Base-by-base conservation (phyloP, 495 filamentous ascomycete genomes). In the Penicillium salamii region DNA sequence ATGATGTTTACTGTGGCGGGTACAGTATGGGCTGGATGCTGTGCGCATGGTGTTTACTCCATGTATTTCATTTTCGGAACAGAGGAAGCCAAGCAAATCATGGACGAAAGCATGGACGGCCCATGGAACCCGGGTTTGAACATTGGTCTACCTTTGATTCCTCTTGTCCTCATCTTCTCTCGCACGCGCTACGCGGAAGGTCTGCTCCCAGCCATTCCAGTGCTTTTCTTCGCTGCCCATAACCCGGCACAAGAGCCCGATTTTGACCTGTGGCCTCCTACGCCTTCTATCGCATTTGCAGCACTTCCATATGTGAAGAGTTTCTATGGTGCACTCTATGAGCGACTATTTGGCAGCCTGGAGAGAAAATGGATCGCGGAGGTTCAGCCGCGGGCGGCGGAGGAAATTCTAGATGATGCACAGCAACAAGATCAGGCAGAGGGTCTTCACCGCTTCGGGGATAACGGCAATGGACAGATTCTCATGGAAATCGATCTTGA, bases 201-300 rank as follows among this genome's bases (percentile, higher is more conserved):
- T 8, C 56, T 84, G 3, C 72, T 87, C 36, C 80, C 86, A 4
- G 73, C 84, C 14, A 66, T 87, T 18, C 83, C 84, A 1, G 74
- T 88, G 20, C 57, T 83, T 24, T 86, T 84, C 59, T 80, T 84
- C 59, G 76, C 76, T 11, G 76, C 73, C 9, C 70, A 75, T 38
- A 66, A 63, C 31, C 72, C 75, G 0, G 61, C 61, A 1, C 65
- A 75, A 9, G 68, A 76, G n/a, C 58, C 73, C 9, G 66, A 72
- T 5, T 51, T 73, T 9, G 64, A 74, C 15, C 51, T 77, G 13
- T 95, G 89, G 89, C 89, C 89, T 12, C 88, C 88, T 0, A 88
- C 82, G 18, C 79, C 86, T 3, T 75, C 80, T n/a, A 79, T 88
- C 75, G 82, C 83, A 13, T 71, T 93, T 49, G 75, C 82, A 0